Conservation (phyloP, 768 basidiomycete genomes). For the Russula abietina region DNA sequence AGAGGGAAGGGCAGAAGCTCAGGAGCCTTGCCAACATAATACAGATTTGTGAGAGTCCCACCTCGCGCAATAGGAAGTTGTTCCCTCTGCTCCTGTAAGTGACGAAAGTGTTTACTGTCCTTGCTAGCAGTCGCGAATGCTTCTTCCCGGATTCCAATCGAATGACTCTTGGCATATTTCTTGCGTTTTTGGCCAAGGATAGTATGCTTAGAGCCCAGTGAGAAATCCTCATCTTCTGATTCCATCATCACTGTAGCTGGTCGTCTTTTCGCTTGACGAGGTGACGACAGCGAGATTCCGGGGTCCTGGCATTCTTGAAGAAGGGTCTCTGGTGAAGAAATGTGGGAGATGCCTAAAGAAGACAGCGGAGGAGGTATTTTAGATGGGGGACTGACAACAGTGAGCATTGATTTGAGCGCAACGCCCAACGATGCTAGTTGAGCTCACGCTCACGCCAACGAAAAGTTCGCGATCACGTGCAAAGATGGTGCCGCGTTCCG, state of each 20-base stretch:
- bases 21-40: background rate
- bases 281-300: background rate
- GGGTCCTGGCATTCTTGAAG: background rate
- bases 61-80: constrained; percentile 78
- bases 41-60: constrained; percentile 29
- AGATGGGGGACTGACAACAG: background rate
- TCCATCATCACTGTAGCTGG: constrained; percentile 6
- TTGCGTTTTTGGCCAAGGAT: constrained; percentile 16
- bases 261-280: constrained; percentile 15
- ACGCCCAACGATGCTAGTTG: background rate
- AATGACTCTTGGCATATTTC: constrained; percentile 8
- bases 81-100: constrained; percentile 56
- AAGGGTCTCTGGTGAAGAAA: background rate
- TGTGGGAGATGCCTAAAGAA: background rate
- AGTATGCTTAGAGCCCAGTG: background rate
- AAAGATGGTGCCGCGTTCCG: background rate
- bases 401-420: constrained; percentile 7
- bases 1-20: background rate
- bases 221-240: background rate
- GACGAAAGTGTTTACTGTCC: constrained; percentile 19
- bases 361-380: background rate
- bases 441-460: background rate
- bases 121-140: constrained; percentile 22
- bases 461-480: constrained; percentile 18
- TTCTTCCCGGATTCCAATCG: background rate